Base-by-base conservation (phyloP, 352 stramenopile genomes). In the Phytopythium litorale region DNA sequence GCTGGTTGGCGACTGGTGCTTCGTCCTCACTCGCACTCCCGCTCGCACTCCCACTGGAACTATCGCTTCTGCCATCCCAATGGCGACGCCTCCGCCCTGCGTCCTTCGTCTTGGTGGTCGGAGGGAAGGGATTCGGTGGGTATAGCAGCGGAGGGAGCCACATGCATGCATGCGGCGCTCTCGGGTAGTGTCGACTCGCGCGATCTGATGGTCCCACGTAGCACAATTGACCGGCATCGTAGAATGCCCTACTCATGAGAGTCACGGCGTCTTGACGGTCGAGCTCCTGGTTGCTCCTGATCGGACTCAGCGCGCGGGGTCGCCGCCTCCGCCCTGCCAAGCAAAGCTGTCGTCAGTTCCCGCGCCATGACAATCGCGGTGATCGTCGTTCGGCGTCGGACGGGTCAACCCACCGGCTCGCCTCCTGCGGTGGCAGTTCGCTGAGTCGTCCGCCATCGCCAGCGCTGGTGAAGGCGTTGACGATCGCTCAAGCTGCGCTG, bases 61-160 rank as follows among this genome's bases (percentile, higher is more conserved):
- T 72, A 28, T 33, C 58, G 30, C 48, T 48, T 5, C 21, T 48
- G 65, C 35, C 33, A 13, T 23, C 15, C 33, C 53, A 13, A 21
- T 45, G 53, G 13, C 18, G 33, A 6, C 18, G 43, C 30, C 43
- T 50, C 43, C 7, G n/a, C 23, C 16, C 19, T 7, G 7, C 1
- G 7, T 4, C 42, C 15, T 6, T 23, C 43, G 43, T 16, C 43
- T 50, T 50, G 3, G 43, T 18, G 6, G 43, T 4, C 18, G n/a
- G 43, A 50, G 23, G 11, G 43, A 7, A 7, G 21, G 43, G 7
- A n/a, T 18, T 6, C 8, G 19, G 43, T 6, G 49, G 49, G 15
- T 55, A 55, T 12, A 66, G 33, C n/a, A 65, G 33, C 19, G 64
- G 21, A 19, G 68, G 60, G 13, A 71, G 54, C 56, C 67, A 68